Evolutionary conservation across 1,284 basidiomycete genomes (phyloP).

Genomic region (Pseudomicrostroma phylloplanum): DNA sequence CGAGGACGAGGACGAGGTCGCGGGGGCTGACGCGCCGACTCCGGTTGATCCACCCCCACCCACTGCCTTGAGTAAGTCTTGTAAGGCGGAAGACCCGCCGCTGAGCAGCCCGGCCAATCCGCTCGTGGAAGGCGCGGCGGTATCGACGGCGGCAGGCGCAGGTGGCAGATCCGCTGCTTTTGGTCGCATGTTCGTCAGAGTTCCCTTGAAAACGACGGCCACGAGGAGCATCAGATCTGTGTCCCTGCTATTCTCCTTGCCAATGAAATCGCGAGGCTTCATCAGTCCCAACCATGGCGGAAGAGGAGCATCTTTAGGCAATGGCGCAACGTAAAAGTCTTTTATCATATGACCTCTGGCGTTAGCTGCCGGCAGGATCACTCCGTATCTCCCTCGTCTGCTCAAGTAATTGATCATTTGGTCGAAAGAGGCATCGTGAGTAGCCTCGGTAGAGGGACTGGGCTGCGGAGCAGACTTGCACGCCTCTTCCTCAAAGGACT

Average conservation of each 20-base stretch:
- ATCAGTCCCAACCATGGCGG: constrained; percentile 41
- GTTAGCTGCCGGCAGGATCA: constrained; percentile 20
- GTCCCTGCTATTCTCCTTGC: constrained; percentile 20
- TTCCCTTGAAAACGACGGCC: constrained; percentile 33
- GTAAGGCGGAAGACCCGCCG: constrained; percentile 13
- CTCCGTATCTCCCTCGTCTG: constrained; percentile 35
- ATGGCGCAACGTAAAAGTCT: constrained; percentile 46
- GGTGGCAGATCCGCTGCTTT: background rate
- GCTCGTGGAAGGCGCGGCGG: background rate
- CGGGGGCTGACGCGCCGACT: too few species aligned
- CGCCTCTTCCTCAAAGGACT: constrained; percentile 7
- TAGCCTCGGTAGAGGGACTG: background rate
- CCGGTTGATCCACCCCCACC: constrained; percentile 10
- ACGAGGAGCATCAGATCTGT: constrained; percentile 36
- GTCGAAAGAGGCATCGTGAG: constrained; percentile 17
- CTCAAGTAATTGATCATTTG: constrained; percentile 27
- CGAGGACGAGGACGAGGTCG: background rate
- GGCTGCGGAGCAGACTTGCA: constrained; percentile 14
- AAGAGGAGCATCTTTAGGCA: constrained; percentile 29
- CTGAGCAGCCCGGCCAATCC: constrained; percentile 1
- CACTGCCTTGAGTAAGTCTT: constrained; percentile 20
- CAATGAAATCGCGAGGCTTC: constrained; percentile 25
- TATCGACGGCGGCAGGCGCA: too few species aligned
- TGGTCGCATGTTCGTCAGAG: constrained; percentile 8
- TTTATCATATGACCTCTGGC: constrained; percentile 39